phyloP scores from a whole-genome alignment of 2,329 filamentous ascomycete genomes.

The Coniochaeta pulveracea region DNA sequence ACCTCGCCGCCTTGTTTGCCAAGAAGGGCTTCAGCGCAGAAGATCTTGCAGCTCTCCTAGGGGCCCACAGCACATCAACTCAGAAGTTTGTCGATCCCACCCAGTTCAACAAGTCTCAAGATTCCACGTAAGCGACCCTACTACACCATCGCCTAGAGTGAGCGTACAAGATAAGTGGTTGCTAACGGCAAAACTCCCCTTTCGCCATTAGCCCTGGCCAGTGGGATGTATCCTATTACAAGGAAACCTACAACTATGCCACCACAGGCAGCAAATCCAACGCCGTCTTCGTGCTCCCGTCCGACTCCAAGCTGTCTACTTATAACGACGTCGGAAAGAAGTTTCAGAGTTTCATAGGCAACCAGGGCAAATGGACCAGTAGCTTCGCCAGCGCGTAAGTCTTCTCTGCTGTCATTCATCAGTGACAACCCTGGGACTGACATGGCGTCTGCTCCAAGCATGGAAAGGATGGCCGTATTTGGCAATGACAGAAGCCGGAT shows the following conservation, averaged over 20 bases:
- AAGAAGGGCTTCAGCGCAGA: background rate
- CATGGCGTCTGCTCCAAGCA: background rate
- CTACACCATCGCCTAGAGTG: background rate
- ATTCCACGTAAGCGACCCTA: slow-evolving; percentile 1
- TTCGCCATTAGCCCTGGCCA: background rate
- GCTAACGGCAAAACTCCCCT: too few species aligned
- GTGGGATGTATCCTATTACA: slow-evolving; percentile 4
- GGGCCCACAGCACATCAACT: slow-evolving; percentile 1
- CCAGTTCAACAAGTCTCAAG: background rate
- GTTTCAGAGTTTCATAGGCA: background rate
- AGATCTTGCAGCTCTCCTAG: slow-evolving; percentile 2
- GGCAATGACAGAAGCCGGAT: background rate
- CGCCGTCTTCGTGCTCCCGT: background rate
- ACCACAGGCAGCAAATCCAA: background rate
- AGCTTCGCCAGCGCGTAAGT: slow-evolving; percentile 1
- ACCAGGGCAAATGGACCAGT: slow-evolving; percentile 1
- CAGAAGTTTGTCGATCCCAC: background rate
- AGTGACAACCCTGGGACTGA: background rate
- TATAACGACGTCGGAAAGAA: background rate
- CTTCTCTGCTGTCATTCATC: background rate
- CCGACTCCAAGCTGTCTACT: background rate
- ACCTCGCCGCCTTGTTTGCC: background rate
- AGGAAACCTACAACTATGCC: background rate
- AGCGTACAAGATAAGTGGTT: too few species aligned
- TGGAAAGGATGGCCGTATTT: slow-evolving; percentile 3